A percentile compares a stretch with the other conserved stretches of the same genome.
Evolutionary conservation across 495 filamentous ascomycete species (phyloP).

Genomic region (Penicillium subrubescens): DNA sequence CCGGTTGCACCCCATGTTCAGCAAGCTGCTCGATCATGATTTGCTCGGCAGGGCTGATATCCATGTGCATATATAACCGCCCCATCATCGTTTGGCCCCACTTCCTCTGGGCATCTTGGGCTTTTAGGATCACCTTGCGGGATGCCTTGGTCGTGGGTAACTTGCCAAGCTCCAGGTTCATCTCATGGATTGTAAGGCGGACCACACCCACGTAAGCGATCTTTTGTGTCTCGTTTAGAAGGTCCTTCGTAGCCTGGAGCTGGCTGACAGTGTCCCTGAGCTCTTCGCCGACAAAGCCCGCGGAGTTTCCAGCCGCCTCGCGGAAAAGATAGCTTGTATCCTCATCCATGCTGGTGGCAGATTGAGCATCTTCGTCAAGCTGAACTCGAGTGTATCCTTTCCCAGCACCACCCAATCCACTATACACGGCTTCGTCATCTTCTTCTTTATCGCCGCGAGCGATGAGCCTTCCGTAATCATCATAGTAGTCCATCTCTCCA

Average conservation of each 20-base stretch:
- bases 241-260: conserved; percentile 92
- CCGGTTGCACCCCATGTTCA: conserved; percentile 84
- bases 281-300: conserved; percentile 74
- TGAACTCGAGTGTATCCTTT: conserved; percentile 94
- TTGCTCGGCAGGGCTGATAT: conserved; percentile 85
- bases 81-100: conserved; percentile 99
- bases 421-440: conserved; percentile 72
- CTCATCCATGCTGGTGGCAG: conserved; percentile 94
- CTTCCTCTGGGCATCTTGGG: conserved; percentile 81
- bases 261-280: conserved; percentile 82
- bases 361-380: conserved; percentile 91
- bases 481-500: conserved; percentile 89
- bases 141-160: conserved; percentile 54
- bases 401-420: conserved; percentile 78
- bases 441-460: conserved; percentile 74
- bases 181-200: conserved; percentile 72
- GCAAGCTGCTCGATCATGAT: conserved; percentile 98
- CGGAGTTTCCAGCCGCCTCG: conserved; percentile 57
- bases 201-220: conserved; percentile 95
- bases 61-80: conserved; percentile 92
- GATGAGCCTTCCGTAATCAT: conserved; percentile 86
- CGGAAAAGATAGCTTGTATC: conserved; percentile 96
- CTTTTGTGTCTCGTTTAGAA: conserved; percentile 92
- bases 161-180: conserved; percentile 66
- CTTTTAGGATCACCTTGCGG: conserved; percentile 69